Conservation (phyloP, 2,329 filamentous ascomycete genomes). For the Epichloe hybrida region DNA sequence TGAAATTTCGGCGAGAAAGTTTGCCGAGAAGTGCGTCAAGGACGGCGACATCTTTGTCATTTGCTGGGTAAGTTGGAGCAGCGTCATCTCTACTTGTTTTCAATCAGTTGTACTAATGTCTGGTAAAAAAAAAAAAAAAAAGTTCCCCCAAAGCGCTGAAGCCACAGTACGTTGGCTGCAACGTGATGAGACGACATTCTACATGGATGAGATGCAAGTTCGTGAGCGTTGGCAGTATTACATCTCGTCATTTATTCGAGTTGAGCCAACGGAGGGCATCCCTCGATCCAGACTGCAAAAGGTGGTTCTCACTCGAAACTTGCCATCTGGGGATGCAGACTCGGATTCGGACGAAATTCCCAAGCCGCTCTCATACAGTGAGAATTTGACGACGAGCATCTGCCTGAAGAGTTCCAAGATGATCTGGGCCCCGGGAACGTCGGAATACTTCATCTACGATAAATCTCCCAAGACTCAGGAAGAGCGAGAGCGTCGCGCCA, state of each 20-base stretch:
- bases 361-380: slow-evolving; percentile 47
- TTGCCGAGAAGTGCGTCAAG: slow-evolving; percentile 84
- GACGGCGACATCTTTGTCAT: slow-evolving; percentile 86
- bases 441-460: slow-evolving; percentile 61
- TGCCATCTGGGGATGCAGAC: slow-evolving; percentile 48
- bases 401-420: slow-evolving; percentile 69
- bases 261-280: slow-evolving; percentile 77
- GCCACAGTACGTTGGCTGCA: slow-evolving; percentile 60
- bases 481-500: slow-evolving; percentile 36
- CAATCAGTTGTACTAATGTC: slow-evolving; percentile 17
- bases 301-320: slow-evolving; percentile 57
- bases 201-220: slow-evolving; percentile 75
- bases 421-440: slow-evolving; percentile 57
- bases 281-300: slow-evolving; percentile 50
- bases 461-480: slow-evolving; percentile 55
- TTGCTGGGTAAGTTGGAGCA: slow-evolving; percentile 60
- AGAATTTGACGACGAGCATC: slow-evolving; percentile 58
- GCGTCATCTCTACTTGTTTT: neutral
- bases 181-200: slow-evolving; percentile 63
- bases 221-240: slow-evolving; percentile 89
- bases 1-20: slow-evolving; percentile 82
- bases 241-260: slow-evolving; percentile 77
- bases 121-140: slow-evolving; percentile 13
- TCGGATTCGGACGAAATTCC: slow-evolving; percentile 50
- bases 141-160: slow-evolving; percentile 55